Evolutionary conservation across 2,329 filamentous ascomycete species (phyloP).

Genomic region (Phyllosticta citrichinensis): DNA sequence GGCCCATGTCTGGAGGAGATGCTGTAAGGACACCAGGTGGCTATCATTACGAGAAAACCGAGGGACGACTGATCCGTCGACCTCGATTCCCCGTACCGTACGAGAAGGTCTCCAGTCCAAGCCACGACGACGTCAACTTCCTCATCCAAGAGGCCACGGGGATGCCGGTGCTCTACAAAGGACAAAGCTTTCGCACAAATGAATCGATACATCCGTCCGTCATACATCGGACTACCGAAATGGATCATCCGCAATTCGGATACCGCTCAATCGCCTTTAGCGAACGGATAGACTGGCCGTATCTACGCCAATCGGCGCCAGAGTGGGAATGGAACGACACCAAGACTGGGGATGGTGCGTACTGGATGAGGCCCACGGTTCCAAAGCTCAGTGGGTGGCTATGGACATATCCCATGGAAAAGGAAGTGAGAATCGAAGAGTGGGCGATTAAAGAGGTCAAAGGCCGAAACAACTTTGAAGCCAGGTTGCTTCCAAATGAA

Average conservation of each 20-base stretch:
- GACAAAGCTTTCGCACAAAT: constrained; percentile 1
- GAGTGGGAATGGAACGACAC: neutral
- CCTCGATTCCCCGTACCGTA: neutral
- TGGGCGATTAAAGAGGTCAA: constrained; percentile 5
- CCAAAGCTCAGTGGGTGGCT: neutral
- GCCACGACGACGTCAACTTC: neutral
- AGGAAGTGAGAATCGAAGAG: neutral
- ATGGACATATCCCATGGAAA: neutral
- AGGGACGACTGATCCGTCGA: neutral
- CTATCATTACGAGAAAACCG: neutral
- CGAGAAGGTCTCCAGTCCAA: neutral
- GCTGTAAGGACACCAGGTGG: neutral
- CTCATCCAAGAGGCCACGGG: neutral
- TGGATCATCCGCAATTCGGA: neutral
- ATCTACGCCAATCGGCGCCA: neutral
- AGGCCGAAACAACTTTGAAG: constrained; percentile 3
- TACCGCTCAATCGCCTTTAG: neutral
- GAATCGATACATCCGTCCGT: constrained; percentile 2
- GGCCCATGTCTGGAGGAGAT: neutral
- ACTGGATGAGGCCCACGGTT: neutral
- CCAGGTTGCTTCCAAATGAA: neutral
- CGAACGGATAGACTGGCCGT: neutral
- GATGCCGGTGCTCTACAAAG: neutral
- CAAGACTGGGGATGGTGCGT: neutral
- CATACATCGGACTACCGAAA: neutral